Percentiles rank a stretch among this genome's conserved stretches.
These are phyloP conservation scores for Hirschfeldia incana DNA, from an alignment of 345 rosid genomes.

Conservation along the genomic window DNA sequence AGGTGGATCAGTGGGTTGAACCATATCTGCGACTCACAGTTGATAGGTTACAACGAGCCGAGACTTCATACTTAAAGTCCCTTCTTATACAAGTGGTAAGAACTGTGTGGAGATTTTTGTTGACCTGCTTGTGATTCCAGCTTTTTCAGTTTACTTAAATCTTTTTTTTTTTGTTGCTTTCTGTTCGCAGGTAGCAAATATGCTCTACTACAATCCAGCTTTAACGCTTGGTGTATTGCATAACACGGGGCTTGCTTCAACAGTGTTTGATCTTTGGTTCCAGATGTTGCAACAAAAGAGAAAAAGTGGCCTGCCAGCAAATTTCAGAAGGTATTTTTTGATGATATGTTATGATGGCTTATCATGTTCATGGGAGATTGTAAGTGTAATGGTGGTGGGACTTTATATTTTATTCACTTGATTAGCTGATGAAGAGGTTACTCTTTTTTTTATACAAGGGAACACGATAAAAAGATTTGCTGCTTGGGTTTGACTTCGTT, in stretches of 20 bases:
- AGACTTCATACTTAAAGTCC: slow-evolving; percentile 78
- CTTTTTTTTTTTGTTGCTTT: slow-evolving; percentile 4
- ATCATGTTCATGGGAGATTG: slow-evolving; percentile 4
- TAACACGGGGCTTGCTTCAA: slow-evolving; percentile 75
- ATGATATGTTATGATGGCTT: neutral
- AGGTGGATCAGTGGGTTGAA: neutral
- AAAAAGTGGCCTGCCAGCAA: slow-evolving; percentile 73
- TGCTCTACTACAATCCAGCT: slow-evolving; percentile 81
- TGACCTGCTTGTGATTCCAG: neutral
- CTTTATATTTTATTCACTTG: neutral
- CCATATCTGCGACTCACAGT: slow-evolving; percentile 71
- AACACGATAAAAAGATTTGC: slow-evolving; percentile 94
- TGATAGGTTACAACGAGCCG: slow-evolving; percentile 74
- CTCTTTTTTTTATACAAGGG: slow-evolving; percentile 52
- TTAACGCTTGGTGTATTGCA: slow-evolving; percentile 80
- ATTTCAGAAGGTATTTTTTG: slow-evolving; percentile 70
- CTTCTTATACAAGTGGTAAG: slow-evolving; percentile 98
- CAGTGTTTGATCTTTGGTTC: slow-evolving; percentile 89
- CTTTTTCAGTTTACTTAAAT: neutral
- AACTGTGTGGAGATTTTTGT: slow-evolving; percentile 11
- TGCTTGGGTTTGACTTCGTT: slow-evolving; percentile 93
- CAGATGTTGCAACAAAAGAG: slow-evolving; percentile 91
- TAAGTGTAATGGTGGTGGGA: neutral
- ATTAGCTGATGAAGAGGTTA: slow-evolving; percentile 7
- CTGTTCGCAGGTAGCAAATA: slow-evolving; percentile 75